phyloP scores from a whole-genome alignment of 1,284 basidiomycete genomes.

The Phellopilus nigrolimitatus region DNA sequence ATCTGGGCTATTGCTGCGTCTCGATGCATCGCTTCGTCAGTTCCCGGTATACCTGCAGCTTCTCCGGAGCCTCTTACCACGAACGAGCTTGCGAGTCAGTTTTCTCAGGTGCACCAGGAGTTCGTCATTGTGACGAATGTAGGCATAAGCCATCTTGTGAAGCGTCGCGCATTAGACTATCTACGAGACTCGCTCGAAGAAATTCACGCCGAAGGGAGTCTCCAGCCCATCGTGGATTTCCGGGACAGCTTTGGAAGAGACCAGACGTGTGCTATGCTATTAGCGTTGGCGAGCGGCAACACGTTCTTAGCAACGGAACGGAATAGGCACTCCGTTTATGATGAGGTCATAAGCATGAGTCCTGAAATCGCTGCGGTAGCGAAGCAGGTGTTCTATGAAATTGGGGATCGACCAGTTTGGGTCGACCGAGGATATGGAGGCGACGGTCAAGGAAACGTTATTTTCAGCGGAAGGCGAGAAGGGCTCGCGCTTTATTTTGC shows the following conservation, averaged over 20 bases:
- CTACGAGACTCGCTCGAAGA: conserved; percentile 72
- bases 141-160: conserved; percentile 79
- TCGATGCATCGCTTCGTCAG: conserved; percentile 29
- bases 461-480: conserved; percentile 86
- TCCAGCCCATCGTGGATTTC: conserved; percentile 69
- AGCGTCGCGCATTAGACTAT: conserved; percentile 81
- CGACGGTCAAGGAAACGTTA: conserved; percentile 67
- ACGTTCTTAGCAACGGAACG: conserved; percentile 56
- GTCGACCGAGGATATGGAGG: conserved; percentile 66
- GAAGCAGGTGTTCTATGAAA: conserved; percentile 79
- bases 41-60: conserved; percentile 24
- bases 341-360: conserved; percentile 46
- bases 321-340: conserved; percentile 35
- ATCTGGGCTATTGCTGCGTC: conserved; percentile 80
- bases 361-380: conserved; percentile 64
- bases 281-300: conserved; percentile 74
- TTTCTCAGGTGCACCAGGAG: conserved; percentile 64
- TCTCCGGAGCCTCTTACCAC: conserved; percentile 47
- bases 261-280: conserved; percentile 89
- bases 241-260: conserved; percentile 82
- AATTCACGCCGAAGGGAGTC: conserved; percentile 58
- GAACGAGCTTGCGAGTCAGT: conserved; percentile 81
- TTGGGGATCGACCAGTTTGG: conserved; percentile 77
- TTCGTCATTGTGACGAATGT: conserved; percentile 86
- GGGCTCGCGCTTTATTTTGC: conserved; percentile 87